Evolutionary conservation across 495 filamentous ascomycete species (phyloP).

Genomic region (Aspergillus ostianus): DNA sequence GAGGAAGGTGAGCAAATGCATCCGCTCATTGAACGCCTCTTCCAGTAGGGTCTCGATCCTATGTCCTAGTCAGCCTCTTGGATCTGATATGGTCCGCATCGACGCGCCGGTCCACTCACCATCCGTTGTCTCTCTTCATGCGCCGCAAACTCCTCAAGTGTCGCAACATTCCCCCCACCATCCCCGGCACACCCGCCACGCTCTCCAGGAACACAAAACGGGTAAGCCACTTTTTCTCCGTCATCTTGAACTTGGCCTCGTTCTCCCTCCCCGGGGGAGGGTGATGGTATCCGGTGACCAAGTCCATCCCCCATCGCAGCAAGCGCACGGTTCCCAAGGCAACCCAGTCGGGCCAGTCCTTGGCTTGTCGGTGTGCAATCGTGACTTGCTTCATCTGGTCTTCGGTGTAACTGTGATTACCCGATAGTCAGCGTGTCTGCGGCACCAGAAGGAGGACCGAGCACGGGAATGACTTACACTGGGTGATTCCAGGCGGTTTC

Average conservation of each 20-base stretch:
- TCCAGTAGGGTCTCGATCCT: slow-evolving; percentile 93
- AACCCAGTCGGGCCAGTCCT: slow-evolving; percentile 65
- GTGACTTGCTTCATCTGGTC: slow-evolving; percentile 61
- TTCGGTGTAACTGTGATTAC: slow-evolving; percentile 52
- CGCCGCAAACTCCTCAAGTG: slow-evolving; percentile 80
- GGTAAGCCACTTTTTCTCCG: slow-evolving; percentile 72
- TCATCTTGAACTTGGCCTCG: slow-evolving; percentile 58
- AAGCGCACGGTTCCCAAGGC: slow-evolving; percentile 61
- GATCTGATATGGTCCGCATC: too few relatives aligned
- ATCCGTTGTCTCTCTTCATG: slow-evolving; percentile 92
- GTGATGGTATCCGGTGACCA: slow-evolving; percentile 70
- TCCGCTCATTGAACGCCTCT: slow-evolving; percentile 92
- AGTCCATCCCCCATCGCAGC: slow-evolving; percentile 65
- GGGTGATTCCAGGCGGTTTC: slow-evolving; percentile 42
- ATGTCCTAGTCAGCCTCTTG: background rate
- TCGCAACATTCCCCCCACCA: slow-evolving; percentile 92
- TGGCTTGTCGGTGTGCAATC: slow-evolving; percentile 66
- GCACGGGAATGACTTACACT: slow-evolving; percentile 29
- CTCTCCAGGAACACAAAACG: slow-evolving; percentile 92
- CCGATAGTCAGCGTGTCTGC: slow-evolving; percentile 8
- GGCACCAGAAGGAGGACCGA: background rate
- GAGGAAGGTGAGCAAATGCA: slow-evolving; percentile 94
- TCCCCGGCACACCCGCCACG: slow-evolving; percentile 92
- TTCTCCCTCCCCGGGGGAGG: slow-evolving; percentile 48
- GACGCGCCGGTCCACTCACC: slow-evolving; percentile 43